These are phyloP conservation scores for Aspergillus saccharolyticus DNA, from an alignment of 495 filamentous ascomycete genomes.

Conservation along the genomic window DNA sequence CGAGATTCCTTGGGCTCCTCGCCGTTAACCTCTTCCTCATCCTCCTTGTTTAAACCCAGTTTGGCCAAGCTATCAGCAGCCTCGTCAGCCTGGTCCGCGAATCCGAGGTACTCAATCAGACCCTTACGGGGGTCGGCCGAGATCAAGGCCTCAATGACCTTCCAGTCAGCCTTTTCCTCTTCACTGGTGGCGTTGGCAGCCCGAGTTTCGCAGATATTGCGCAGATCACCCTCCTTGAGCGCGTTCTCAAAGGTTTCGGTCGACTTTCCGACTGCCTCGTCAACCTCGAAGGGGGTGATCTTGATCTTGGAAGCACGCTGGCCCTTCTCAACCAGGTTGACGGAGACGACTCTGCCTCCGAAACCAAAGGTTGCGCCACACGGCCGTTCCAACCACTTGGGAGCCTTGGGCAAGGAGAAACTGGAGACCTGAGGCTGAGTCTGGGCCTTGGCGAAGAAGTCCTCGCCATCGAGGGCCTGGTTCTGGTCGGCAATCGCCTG, in stretches of 20 bases:
- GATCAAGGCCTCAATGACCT: constrained; percentile 83
- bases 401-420: constrained; percentile 80
- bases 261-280: constrained; percentile 75
- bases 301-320: constrained; percentile 70
- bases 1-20: constrained; percentile 39
- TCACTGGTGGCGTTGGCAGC: constrained; percentile 68
- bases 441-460: constrained; percentile 94
- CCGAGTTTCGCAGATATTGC: constrained; percentile 74
- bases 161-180: constrained; percentile 93
- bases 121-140: constrained; percentile 73
- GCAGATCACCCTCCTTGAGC: constrained; percentile 70
- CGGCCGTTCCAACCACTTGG: constrained; percentile 85
- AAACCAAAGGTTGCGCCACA: constrained; percentile 91
- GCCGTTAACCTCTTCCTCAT: constrained; percentile 42
- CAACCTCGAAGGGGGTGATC: constrained; percentile 83
- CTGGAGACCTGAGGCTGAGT: constrained; percentile 82
- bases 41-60: constrained; percentile 39
- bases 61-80: constrained; percentile 44
- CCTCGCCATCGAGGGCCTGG: constrained; percentile 79
- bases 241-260: constrained; percentile 84
- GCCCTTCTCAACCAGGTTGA: constrained; percentile 56
- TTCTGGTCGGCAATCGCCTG: constrained; percentile 51
- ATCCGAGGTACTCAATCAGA: constrained; percentile 83
- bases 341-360: constrained; percentile 84
- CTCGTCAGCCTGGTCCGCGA: constrained; percentile 55